Evolutionary conservation across 106 monocot genomes (phyloP).

Genomic region (Apostasia ramifera): DNA sequence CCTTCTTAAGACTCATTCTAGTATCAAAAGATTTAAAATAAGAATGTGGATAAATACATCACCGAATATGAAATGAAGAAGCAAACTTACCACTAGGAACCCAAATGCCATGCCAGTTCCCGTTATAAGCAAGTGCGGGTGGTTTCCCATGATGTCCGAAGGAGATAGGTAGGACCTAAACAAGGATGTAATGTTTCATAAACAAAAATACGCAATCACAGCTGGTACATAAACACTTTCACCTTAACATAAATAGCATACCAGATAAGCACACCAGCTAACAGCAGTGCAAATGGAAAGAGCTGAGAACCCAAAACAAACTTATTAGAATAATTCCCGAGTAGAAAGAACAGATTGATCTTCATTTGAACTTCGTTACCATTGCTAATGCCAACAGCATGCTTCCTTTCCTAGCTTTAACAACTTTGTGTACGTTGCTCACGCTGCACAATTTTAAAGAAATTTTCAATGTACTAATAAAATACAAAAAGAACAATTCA

Average conservation of each 20-base stretch:
- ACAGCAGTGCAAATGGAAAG: slow-evolving; percentile 66
- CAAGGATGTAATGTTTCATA: neutral
- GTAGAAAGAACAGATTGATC: neutral
- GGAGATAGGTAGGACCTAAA: slow-evolving; percentile 82
- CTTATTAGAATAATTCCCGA: neutral
- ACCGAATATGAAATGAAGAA: neutral
- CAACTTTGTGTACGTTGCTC: slow-evolving; percentile 72
- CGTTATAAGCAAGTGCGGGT: slow-evolving; percentile 84
- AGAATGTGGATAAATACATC: no score
- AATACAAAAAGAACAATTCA: neutral
- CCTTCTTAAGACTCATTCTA: no score
- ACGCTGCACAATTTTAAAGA: slow-evolving; percentile 34
- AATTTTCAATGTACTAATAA: neutral
- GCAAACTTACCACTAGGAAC: slow-evolving; percentile 72
- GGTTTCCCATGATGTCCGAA: slow-evolving; percentile 73
- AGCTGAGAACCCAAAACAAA: slow-evolving; percentile 36
- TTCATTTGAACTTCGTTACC: slow-evolving; percentile 34
- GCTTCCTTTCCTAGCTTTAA: slow-evolving; percentile 78
- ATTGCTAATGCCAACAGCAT: slow-evolving; percentile 91
- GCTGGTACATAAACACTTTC: neutral
- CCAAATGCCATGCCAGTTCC: slow-evolving; percentile 99
- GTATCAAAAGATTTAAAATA: no score
- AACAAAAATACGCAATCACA: neutral
- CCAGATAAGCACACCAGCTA: slow-evolving; percentile 82
- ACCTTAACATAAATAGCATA: slow-evolving; percentile 15